Evolutionary conservation across 441 rosid genomes (phyloP).

Genomic region (Macaranga tanarius): DNA sequence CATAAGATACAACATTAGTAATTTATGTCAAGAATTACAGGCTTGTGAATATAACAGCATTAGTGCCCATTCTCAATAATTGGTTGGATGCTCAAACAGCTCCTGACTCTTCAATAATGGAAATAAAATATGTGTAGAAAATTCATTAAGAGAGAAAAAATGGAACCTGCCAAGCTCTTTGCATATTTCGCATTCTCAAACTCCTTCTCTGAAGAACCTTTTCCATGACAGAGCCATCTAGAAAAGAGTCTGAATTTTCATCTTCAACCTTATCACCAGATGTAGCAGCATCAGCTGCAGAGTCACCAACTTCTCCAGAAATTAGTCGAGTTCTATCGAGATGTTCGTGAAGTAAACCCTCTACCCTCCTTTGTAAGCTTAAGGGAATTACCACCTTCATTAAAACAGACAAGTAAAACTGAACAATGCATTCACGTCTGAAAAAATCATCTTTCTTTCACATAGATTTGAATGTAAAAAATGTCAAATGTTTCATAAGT

Average conservation of each 20-base stretch:
- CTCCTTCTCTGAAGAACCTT: constrained; percentile 91
- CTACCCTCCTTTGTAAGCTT: constrained; percentile 92
- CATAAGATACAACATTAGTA: neutral
- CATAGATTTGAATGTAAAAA: constrained; percentile 1
- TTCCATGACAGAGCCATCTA: constrained; percentile 93
- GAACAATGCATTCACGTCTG: neutral
- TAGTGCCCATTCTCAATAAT: neutral
- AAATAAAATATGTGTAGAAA: neutral
- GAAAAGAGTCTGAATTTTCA: constrained; percentile 54
- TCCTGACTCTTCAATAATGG: neutral
- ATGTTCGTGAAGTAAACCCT: constrained; percentile 89
- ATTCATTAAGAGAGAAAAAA: neutral
- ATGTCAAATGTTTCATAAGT: constrained; percentile 17
- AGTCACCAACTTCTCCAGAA: constrained; percentile 43
- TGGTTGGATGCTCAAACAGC: neutral
- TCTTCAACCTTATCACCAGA: constrained; percentile 46
- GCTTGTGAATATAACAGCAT: neutral
- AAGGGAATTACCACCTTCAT: constrained; percentile 80
- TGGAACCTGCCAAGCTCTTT: constrained; percentile 81
- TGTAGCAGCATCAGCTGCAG: constrained; percentile 34
- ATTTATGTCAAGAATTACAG: neutral
- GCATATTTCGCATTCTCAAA: constrained; percentile 89
- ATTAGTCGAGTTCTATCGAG: constrained; percentile 68
- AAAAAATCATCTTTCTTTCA: neutral
- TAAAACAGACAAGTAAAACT: constrained; percentile 13